phyloP scores from a whole-genome alignment of 371 early-diverging fungal species.

The Mucor piriformis region DNA sequence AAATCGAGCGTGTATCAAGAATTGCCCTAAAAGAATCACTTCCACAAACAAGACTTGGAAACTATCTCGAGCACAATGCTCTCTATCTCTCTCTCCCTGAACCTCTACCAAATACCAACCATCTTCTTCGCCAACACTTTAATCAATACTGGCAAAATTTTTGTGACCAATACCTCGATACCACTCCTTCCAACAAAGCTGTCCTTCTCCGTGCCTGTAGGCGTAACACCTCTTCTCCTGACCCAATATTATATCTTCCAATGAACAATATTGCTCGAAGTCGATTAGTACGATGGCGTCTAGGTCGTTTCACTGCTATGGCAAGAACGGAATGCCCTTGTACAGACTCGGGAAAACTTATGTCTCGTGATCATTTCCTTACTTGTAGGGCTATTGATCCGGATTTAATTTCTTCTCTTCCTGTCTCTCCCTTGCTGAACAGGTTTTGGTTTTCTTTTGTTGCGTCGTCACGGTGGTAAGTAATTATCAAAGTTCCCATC shows the following conservation, averaged over 20 bases:
- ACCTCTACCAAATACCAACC: background rate
- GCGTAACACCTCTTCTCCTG: too few relatives aligned
- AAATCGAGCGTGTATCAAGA: too few relatives aligned
- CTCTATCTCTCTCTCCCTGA: background rate
- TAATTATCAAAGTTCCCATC: too few relatives aligned
- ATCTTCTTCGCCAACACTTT: background rate
- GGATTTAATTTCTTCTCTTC: background rate
- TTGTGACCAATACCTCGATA: background rate
- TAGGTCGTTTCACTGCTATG: slow-evolving; percentile 3
- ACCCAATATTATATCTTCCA: too few relatives aligned
- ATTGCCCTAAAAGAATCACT: too few relatives aligned
- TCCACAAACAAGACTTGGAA: background rate
- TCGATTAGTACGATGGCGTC: slow-evolving; percentile 11
- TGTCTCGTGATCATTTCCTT: background rate
- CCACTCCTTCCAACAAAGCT: too few relatives aligned
- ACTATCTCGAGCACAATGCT: background rate
- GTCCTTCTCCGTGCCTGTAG: too few relatives aligned
- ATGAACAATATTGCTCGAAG: background rate
- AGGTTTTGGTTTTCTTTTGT: too few relatives aligned
- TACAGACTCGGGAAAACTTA: background rate
- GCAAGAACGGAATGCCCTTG: background rate
- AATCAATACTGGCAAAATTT: background rate
- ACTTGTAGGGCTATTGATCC: background rate
- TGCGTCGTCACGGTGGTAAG: too few relatives aligned
- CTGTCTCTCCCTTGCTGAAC: too few relatives aligned